Percentiles rank a stretch among this genome's conserved stretches.
phyloP scores from a whole-genome alignment of 768 basidiomycete species.

The Suillus subluteus region DNA sequence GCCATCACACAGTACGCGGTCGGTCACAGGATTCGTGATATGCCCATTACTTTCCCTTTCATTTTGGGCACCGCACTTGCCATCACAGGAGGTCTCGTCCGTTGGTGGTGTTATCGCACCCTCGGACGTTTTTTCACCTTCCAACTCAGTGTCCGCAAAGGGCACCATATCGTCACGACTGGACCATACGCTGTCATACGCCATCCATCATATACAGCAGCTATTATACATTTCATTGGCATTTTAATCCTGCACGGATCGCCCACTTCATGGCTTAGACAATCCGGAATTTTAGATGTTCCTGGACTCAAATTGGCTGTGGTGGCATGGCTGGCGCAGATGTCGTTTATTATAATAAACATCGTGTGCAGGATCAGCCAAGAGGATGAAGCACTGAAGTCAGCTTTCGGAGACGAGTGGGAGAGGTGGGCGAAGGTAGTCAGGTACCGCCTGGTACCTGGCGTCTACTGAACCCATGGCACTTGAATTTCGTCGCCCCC shows the following conservation, averaged over 20 bases:
- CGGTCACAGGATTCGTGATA: neutral
- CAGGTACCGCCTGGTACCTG: slow-evolving; percentile 36
- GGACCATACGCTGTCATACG: slow-evolving; percentile 48
- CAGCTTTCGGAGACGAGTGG: neutral
- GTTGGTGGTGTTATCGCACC: slow-evolving; percentile 32
- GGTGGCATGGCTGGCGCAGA: neutral
- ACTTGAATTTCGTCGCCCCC: too few species aligned
- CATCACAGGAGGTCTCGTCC: slow-evolving; percentile 27
- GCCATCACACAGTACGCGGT: neutral
- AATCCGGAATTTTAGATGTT: neutral
- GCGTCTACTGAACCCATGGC: slow-evolving; percentile 25
- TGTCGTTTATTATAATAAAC: neutral
- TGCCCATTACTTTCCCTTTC: slow-evolving; percentile 13
- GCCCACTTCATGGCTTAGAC: slow-evolving; percentile 14
- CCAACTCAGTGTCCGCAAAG: slow-evolving; percentile 43
- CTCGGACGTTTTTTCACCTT: slow-evolving; percentile 47
- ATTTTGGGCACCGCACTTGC: slow-evolving; percentile 28
- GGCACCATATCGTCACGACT: slow-evolving; percentile 44
- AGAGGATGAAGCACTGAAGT: neutral
- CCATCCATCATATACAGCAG: slow-evolving; percentile 47
- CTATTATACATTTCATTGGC: slow-evolving; percentile 11
- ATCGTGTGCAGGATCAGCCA: neutral
- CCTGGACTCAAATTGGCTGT: neutral
- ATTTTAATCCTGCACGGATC: slow-evolving; percentile 7
- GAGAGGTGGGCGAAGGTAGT: slow-evolving; percentile 29